Evolutionary conservation across 805 yeast genomes (phyloP).

Genomic region (Millerozyma acaciae): DNA sequence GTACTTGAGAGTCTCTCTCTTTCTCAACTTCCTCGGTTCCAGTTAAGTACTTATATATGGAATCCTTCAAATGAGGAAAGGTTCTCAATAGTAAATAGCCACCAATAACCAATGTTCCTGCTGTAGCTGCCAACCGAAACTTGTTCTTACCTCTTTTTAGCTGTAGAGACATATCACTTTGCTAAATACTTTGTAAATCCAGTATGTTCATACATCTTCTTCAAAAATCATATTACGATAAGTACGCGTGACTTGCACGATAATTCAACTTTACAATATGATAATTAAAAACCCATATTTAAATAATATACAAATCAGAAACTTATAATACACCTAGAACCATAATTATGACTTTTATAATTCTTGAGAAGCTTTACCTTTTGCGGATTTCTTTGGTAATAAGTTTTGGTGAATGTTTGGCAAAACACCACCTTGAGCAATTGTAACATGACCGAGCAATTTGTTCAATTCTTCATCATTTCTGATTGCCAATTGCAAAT

Average conservation of each 20-base stretch:
- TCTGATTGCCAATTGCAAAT: conserved; percentile 50
- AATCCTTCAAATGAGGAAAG: conserved; percentile 45
- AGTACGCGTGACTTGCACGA: too few relatives aligned
- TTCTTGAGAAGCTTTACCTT: conserved; percentile 55
- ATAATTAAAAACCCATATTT: conserved; percentile 2
- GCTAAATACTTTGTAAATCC: not conserved
- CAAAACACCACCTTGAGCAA: conserved; percentile 52
- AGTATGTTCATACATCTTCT: too few relatives aligned
- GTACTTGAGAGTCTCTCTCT: conserved; percentile 24
- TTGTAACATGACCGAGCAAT: conserved; percentile 48
- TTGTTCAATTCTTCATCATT: conserved; percentile 50
- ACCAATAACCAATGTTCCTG: conserved; percentile 42
- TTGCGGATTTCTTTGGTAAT: conserved; percentile 54
- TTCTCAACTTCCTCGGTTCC: conserved; percentile 17
- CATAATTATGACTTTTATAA: conserved; percentile 32
- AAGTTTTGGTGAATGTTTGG: conserved; percentile 49
- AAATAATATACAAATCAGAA: conserved; percentile 6
- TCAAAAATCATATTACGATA: too few relatives aligned
- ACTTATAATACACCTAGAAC: conserved; percentile 15
- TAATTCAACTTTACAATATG: too few relatives aligned
- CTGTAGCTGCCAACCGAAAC: conserved; percentile 19
- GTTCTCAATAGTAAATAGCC: conserved; percentile 41
- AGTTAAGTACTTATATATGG: conserved; percentile 18
- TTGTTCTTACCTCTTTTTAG: conserved; percentile 12
- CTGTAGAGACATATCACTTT: conserved; percentile 13